Conservation (phyloP, 2,329 filamentous ascomycete genomes). For the Aspergillus glaucus region DNA sequence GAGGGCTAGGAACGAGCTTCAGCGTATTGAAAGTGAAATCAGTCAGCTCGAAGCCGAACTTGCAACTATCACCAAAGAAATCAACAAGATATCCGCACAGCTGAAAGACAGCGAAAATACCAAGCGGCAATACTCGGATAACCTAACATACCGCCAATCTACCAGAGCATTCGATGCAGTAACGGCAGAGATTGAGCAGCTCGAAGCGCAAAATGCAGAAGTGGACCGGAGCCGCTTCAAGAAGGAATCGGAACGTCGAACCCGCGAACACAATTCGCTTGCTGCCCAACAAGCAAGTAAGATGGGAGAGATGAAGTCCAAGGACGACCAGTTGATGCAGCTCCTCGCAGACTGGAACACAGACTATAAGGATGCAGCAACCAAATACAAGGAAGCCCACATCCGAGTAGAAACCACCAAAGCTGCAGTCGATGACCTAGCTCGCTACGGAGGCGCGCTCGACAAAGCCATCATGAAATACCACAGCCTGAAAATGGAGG, state of each 20-base stretch:
- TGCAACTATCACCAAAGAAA: constrained; percentile 57
- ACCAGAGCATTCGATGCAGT: constrained; percentile 62
- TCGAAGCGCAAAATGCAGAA: constrained; percentile 73
- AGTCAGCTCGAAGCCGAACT: constrained; percentile 62
- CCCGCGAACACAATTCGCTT: constrained; percentile 62
- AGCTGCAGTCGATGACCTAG: constrained; percentile 84
- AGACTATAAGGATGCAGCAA: constrained; percentile 76
- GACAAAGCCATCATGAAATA: constrained; percentile 98
- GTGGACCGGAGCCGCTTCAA: constrained; percentile 73
- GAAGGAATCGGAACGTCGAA: constrained; percentile 60
- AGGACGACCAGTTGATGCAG: constrained; percentile 70
- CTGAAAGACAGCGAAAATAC: constrained; percentile 73
- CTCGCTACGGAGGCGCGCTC: constrained; percentile 72
- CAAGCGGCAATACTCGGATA: constrained; percentile 82
- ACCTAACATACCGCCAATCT: constrained; percentile 76
- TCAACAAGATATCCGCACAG: constrained; percentile 72
- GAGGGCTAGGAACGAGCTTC: constrained; percentile 63
- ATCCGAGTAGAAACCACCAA: constrained; percentile 88
- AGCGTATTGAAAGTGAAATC: constrained; percentile 61
- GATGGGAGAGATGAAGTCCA: constrained; percentile 72
- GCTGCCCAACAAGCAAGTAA: constrained; percentile 67
- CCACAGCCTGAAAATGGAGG: constrained; percentile 93
- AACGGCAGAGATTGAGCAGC: constrained; percentile 61
- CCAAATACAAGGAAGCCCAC: constrained; percentile 77
- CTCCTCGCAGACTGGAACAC: constrained; percentile 74